Evolutionary conservation across 208 protist species (phyloP).

Genomic region (Crithidia sp.): DNA sequence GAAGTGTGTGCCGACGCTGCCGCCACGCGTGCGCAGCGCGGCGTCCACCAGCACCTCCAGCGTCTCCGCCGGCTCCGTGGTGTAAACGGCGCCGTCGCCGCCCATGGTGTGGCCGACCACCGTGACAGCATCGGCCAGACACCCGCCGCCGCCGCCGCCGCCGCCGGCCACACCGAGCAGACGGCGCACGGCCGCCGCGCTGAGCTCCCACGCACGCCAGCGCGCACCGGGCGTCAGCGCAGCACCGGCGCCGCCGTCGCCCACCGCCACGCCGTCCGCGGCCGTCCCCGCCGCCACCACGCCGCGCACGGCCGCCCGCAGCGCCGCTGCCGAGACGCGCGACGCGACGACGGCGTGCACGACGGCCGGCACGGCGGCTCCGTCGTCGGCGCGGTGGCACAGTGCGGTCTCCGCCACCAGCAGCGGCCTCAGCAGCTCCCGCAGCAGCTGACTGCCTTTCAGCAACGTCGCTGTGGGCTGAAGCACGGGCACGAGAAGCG

Average conservation of each 20-base stretch:
- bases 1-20: slow-evolving; percentile 19
- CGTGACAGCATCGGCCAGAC: slow-evolving; percentile 16
- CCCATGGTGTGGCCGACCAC: slow-evolving; percentile 5
- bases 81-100: neutral
- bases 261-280: neutral
- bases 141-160: neutral
- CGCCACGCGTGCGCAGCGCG: slow-evolving; percentile 16
- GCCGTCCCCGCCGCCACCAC: neutral
- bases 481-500: neutral
- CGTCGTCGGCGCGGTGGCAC: slow-evolving; percentile 4
- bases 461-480: neutral
- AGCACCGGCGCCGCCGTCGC: neutral
- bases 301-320: neutral
- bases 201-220: slow-evolving; percentile 10
- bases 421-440: slow-evolving; percentile 8
- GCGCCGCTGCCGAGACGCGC: neutral
- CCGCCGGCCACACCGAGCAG: neutral
- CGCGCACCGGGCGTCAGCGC: slow-evolving; percentile 3
- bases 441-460: neutral
- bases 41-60: slow-evolving; percentile 26
- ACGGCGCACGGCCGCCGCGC: slow-evolving; percentile 1
- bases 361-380: neutral
- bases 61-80: neutral
- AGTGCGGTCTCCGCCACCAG: slow-evolving; percentile 16
- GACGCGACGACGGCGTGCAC: slow-evolving; percentile 2